A percentile compares a stretch with the other conserved stretches of the same genome.
Conservation (phyloP, 805 yeast genomes). For the Cyberlindnera euphorbiiphila region DNA sequence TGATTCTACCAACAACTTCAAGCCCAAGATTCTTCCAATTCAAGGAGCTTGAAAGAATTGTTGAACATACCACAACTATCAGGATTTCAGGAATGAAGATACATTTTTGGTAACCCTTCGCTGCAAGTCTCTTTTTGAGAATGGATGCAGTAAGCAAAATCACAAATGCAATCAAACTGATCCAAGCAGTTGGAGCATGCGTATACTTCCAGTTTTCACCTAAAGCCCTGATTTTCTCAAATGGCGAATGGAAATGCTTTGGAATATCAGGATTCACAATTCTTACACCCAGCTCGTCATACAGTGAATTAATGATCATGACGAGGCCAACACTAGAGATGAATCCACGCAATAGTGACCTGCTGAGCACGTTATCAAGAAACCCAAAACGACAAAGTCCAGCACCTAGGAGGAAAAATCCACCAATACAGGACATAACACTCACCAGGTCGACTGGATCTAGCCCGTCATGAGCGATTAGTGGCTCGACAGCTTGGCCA, state of each 20-base stretch:
- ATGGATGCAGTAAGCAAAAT: slow-evolving; percentile 41
- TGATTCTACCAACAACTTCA: slow-evolving; percentile 65
- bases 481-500: slow-evolving; percentile 72
- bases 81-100: slow-evolving; percentile 84
- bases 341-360: slow-evolving; percentile 76
- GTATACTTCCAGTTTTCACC: slow-evolving; percentile 41
- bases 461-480: slow-evolving; percentile 39
- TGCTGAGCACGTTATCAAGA: slow-evolving; percentile 73
- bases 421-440: slow-evolving; percentile 70
- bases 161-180: slow-evolving; percentile 52
- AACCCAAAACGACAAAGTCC: slow-evolving; percentile 86
- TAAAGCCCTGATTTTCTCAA: slow-evolving; percentile 62
- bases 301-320: slow-evolving; percentile 72
- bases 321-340: slow-evolving; percentile 81
- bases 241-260: slow-evolving; percentile 63
- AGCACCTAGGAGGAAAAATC: slow-evolving; percentile 63
- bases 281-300: slow-evolving; percentile 68
- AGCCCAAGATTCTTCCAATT: slow-evolving; percentile 57
- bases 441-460: slow-evolving; percentile 56
- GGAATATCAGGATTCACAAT: slow-evolving; percentile 42
- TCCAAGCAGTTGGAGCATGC: slow-evolving; percentile 57
- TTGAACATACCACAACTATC: slow-evolving; percentile 54
- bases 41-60: slow-evolving; percentile 50
- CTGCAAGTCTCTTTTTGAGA: slow-evolving; percentile 35
- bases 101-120: slow-evolving; percentile 35